Evolutionary conservation across 768 basidiomycete species (phyloP).

Genomic region (Phanerodontia chrysosporium): DNA sequence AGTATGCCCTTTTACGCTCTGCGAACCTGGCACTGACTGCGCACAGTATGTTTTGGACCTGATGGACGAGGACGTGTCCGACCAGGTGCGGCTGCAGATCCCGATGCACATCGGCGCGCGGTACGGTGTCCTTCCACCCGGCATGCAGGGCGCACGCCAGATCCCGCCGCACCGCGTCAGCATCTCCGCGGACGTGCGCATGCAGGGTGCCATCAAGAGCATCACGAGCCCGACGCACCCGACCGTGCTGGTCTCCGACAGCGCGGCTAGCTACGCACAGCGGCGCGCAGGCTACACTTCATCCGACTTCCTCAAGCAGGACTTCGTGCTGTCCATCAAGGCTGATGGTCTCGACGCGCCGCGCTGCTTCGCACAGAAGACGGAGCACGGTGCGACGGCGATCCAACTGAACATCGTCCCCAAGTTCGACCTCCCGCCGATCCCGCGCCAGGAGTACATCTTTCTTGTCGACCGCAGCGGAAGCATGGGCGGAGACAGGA

Average conservation of each 20-base stretch:
- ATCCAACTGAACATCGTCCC: conserved; percentile 54
- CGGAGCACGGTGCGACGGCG: conserved; percentile 28
- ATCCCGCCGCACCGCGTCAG: conserved; percentile 31
- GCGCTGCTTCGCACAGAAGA: conserved; percentile 50
- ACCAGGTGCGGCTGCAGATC: conserved; percentile 50
- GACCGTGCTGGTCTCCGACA: conserved; percentile 32
- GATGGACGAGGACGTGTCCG: conserved; percentile 42
- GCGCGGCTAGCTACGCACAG: conserved; percentile 27
- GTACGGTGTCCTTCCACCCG: conserved; percentile 44
- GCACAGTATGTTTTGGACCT: conserved; percentile 36
- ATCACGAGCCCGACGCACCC: conserved; percentile 47
- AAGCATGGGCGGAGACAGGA: conserved; percentile 41
- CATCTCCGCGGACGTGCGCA: conserved; percentile 46
- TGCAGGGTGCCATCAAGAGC: conserved; percentile 37
- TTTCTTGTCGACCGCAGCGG: conserved; percentile 59
- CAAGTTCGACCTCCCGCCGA: conserved; percentile 39
- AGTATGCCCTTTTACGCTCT: neutral
- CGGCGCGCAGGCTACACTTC: conserved; percentile 36
- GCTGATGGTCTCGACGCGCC: conserved; percentile 49
- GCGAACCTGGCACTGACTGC: conserved; percentile 34
- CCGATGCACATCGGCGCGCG: conserved; percentile 48
- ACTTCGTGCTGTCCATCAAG: conserved; percentile 49
- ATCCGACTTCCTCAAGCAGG: conserved; percentile 36
- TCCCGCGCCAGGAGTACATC: conserved; percentile 50
- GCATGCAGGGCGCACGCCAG: conserved; percentile 29